Conservation (phyloP, 805 yeast genomes). For the Peterozyma xylosa region DNA sequence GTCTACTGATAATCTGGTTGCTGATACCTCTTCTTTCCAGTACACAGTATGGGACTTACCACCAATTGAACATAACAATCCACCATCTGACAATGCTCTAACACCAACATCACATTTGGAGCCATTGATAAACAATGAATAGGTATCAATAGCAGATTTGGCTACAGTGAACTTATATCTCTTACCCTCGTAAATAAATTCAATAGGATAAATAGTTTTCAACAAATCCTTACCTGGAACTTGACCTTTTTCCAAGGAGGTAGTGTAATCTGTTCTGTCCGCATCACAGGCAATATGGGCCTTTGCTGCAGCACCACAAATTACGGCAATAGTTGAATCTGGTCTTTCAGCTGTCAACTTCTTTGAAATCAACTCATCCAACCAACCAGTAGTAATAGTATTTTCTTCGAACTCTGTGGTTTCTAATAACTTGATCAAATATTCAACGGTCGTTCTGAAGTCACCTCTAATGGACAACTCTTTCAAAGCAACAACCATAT, state of each 20-base stretch:
- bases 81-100: constrained; percentile 90
- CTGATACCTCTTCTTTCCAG: constrained; percentile 96
- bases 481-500: constrained; percentile 97
- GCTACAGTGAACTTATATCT: constrained; percentile 95
- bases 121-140: constrained; percentile 89
- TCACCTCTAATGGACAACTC: constrained; percentile 97
- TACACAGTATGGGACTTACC: constrained; percentile 94
- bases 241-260: constrained; percentile 90
- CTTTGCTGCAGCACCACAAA: constrained; percentile 97
- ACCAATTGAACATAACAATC: constrained; percentile 76
- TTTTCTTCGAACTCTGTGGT: constrained; percentile 95
- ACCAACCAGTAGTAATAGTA: constrained; percentile 98
- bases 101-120: constrained; percentile 84
- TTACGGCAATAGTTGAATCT: constrained; percentile 80
- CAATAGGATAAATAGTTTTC: constrained; percentile 86
- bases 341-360: constrained; percentile 97
- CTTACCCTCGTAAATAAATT: constrained; percentile 90
- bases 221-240: constrained; percentile 77
- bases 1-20: constrained; percentile 91
- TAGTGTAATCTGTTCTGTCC: constrained; percentile 58
- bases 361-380: constrained; percentile 90
- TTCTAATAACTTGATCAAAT: constrained; percentile 87
- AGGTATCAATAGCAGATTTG: constrained; percentile 77
- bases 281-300: constrained; percentile 77
- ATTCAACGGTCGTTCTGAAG: constrained; percentile 96